Conservation (phyloP, 768 basidiomycete species). For the Phanerochaete sordida region DNA sequence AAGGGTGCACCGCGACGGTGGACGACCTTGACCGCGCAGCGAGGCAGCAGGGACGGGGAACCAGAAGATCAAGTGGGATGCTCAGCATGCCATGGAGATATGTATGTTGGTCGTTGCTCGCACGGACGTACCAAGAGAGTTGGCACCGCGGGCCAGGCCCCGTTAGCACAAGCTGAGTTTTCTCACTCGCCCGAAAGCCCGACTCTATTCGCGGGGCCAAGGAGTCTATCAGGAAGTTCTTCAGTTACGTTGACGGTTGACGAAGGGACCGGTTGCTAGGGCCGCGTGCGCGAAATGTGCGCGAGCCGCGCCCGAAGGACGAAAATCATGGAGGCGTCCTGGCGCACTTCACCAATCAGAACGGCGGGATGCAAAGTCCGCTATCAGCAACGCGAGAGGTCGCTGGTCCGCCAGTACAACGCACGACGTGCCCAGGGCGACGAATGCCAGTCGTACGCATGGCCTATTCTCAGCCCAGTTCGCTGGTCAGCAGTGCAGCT, state of each 20-base stretch:
- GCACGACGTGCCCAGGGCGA: neutral
- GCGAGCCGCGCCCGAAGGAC: neutral
- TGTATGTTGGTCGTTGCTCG: neutral
- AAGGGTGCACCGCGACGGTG: neutral
- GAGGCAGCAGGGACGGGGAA: slow-evolving; percentile 3
- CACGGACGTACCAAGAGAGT: neutral
- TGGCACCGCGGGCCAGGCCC: neutral
- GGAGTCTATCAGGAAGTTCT: slow-evolving; percentile 1
- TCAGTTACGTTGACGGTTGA: slow-evolving; percentile 1
- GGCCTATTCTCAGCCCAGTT: neutral
- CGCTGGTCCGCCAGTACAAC: neutral
- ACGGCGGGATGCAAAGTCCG: neutral
- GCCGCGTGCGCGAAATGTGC: neutral
- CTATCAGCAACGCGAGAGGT: neutral
- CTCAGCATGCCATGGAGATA: slow-evolving; percentile 1
- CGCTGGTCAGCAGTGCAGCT: neutral
- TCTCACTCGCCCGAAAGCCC: slow-evolving; percentile 1
- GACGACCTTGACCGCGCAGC: slow-evolving; percentile 4
- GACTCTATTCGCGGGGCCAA: neutral
- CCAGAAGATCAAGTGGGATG: slow-evolving; percentile 1
- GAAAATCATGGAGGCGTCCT: neutral
- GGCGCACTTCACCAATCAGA: neutral
- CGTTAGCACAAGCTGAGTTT: neutral
- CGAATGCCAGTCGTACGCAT: neutral
- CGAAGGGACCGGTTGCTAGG: slow-evolving; percentile 3